Base-by-base conservation (phyloP, 2,329 filamentous ascomycete genomes). In the Sporothrix inflata region DNA sequence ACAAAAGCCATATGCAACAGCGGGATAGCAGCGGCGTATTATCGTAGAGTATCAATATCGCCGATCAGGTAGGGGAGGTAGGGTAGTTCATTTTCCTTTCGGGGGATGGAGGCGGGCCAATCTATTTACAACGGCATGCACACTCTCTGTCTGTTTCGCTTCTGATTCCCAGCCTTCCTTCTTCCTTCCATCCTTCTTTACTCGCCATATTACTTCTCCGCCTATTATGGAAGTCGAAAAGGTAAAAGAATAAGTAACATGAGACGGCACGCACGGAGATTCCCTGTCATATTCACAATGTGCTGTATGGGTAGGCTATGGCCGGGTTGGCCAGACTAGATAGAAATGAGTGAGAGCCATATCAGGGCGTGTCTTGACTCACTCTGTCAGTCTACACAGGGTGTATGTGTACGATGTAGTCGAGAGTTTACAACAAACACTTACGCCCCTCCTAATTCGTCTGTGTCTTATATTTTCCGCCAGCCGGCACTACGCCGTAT, bases 51-150 rank as follows among this genome's bases (percentile, higher is more conserved):
- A 30, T 38, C 55, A 42, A 63, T 42, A 63, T 63, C 38, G 38
- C 60, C 60, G 60, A 63, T 63, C 60, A 42, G 60, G n/a, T 63
- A 63, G 34, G 24, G n/a, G n/a, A 53, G 14, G 14, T 47, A 47
- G 45, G 45, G 45, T 24, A 53, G 49, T 53, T 53, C 49, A 53
- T 47, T 19, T n/a, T 11, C n/a, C 8, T 27, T 14, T 38, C 19
- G 55, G 55, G 21, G 55, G 55, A 57, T n/a, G 27, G 27, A 4
- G 30, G 55, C 7, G 2, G 55, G 16, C 2, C 55, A 60, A 60
- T 60, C 55, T 60, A 60, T 60, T 38, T 19, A 60, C 55, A 19
- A 60, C 55, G 7, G 55, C 55, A 60, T n/a, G 19, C 49, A 60
- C 1, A n/a, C 27, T 34, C 55, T 38, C 49, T 51, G 8, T 63